These are phyloP conservation scores for Trametes coccinea DNA, from an alignment of 768 basidiomycete species.

Conservation along the genomic window DNA sequence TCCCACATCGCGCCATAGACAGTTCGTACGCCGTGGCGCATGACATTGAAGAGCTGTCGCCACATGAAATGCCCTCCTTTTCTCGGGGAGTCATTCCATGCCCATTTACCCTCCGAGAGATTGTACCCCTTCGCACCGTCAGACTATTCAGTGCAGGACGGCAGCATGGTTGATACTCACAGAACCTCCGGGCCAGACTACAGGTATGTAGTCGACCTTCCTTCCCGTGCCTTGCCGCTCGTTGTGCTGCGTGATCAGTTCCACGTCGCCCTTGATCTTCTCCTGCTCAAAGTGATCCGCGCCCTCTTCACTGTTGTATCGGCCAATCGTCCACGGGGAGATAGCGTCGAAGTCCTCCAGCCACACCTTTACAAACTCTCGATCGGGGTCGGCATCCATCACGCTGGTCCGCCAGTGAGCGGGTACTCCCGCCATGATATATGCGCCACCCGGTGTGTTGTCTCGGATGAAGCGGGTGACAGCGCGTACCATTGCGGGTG, in stretches of 20 bases:
- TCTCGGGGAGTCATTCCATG: constrained; percentile 68
- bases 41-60: constrained; percentile 74
- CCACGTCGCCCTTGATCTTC: constrained; percentile 64
- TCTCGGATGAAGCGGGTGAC: constrained; percentile 59
- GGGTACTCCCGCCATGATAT: constrained; percentile 70
- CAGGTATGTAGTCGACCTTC: constrained; percentile 81
- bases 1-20: constrained; percentile 91
- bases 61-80: constrained; percentile 78
- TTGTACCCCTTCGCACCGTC: constrained; percentile 58
- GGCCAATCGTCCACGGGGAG: constrained; percentile 82
- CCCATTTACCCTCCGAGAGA: constrained; percentile 68
- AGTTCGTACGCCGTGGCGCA: constrained; percentile 56
- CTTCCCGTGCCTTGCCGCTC: constrained; percentile 37
- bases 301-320: constrained; percentile 58
- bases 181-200: constrained; percentile 79
- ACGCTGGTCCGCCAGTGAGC: constrained; percentile 74
- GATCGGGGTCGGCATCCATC: constrained; percentile 69
- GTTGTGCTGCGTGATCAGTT: constrained; percentile 52
- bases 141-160: neutral
- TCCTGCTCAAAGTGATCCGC: constrained; percentile 64
- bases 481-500: constrained; percentile 56
- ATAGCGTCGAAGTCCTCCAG: constrained; percentile 78
- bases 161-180: constrained; percentile 44
- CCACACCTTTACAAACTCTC: constrained; percentile 68
- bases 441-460: constrained; percentile 70